phyloP scores from a whole-genome alignment of 345 rosid species.

The Mallotus nudiflorus region DNA sequence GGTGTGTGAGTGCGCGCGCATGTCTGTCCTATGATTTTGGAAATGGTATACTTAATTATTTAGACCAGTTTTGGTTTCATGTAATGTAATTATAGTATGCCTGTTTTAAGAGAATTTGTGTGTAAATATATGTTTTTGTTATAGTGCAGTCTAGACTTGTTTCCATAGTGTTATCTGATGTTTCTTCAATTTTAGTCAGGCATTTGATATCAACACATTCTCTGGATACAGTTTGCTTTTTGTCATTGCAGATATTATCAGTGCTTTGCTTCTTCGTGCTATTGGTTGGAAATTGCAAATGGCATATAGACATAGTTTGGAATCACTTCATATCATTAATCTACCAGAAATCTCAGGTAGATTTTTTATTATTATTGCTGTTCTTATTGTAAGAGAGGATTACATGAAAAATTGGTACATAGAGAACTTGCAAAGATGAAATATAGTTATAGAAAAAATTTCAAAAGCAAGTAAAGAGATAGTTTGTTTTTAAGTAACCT shows the following conservation, averaged over 20 bases:
- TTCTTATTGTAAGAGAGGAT: too few relatives aligned
- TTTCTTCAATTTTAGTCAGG: not conserved
- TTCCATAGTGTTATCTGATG: too few relatives aligned
- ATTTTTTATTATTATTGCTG: too few relatives aligned
- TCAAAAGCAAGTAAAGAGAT: not conserved
- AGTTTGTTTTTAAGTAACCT: not conserved
- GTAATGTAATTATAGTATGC: too few relatives aligned
- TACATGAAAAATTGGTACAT: not conserved
- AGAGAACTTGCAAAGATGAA: not conserved
- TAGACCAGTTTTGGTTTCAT: too few relatives aligned
- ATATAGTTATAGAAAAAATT: not conserved
- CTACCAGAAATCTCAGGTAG: conserved; percentile 53
- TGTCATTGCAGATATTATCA: conserved; percentile 77
- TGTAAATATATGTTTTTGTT: too few relatives aligned
- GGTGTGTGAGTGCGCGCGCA: not conserved
- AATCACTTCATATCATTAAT: conserved; percentile 45
- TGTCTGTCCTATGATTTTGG: not conserved
- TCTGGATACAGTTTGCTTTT: conserved; percentile 83
- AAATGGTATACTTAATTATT: too few relatives aligned
- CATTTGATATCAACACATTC: conserved; percentile 38
- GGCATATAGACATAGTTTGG: conserved; percentile 51
- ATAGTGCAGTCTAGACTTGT: too few relatives aligned
- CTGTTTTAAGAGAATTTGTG: too few relatives aligned
- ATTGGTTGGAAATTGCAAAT: conserved; percentile 60
- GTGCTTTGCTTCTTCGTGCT: conserved; percentile 76